Evolutionary conservation across 257 asterid genomes (phyloP).

Genomic region (Cruciata laevipes): DNA sequence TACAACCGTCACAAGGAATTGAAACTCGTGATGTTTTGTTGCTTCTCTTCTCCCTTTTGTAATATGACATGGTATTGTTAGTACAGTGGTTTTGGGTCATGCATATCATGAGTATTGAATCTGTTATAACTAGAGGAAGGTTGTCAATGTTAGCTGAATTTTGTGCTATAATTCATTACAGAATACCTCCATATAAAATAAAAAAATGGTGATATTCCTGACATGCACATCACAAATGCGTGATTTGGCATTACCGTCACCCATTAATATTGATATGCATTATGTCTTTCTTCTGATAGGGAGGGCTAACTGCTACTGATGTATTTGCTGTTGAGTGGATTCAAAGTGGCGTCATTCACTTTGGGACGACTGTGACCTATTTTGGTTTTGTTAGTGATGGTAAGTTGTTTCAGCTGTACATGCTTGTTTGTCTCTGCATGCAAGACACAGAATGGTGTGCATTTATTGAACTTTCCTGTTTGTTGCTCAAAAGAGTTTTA

Average conservation of each 20-base stretch:
- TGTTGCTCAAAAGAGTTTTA: not conserved
- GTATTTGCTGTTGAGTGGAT: constrained; percentile 98
- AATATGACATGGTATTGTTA: not conserved
- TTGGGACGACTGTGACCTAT: constrained; percentile 86
- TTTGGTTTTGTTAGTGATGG: constrained; percentile 71
- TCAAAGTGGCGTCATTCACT: constrained; percentile 85
- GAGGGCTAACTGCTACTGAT: constrained; percentile 95
- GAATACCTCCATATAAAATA: not conserved
- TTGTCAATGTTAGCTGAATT: not conserved
- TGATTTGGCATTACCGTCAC: not conserved
- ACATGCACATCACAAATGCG: not conserved
- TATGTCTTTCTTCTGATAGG: constrained; percentile 43
- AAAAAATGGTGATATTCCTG: not conserved
- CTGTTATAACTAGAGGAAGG: not conserved
- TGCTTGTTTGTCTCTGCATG: not conserved
- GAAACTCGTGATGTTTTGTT: not conserved
- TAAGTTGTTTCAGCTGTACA: not conserved
- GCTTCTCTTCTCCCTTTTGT: not conserved
- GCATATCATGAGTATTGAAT: not conserved
- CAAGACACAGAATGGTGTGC: not conserved
- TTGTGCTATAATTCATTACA: not conserved
- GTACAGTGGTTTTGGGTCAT: not conserved
- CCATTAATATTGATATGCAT: constrained; percentile 11
- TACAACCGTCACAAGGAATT: not conserved
- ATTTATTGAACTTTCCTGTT: not conserved